phyloP scores from a whole-genome alignment of 2,329 filamentous ascomycete genomes.

The Fusarium chuoi region DNA sequence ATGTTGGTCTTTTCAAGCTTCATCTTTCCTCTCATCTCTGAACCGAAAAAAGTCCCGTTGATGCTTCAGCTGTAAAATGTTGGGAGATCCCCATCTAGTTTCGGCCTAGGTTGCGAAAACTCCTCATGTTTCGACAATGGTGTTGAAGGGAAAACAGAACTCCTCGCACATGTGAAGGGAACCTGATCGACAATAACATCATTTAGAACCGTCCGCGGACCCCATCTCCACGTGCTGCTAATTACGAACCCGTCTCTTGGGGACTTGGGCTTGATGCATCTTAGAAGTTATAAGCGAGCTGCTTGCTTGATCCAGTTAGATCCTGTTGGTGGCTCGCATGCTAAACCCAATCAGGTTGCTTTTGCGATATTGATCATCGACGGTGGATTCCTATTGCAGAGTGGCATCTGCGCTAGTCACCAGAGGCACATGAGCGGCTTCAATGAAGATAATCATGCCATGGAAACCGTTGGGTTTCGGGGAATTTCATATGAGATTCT shows the following conservation, averaged over 20 bases:
- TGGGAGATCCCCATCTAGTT: slow-evolving; percentile 3
- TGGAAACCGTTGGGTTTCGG: background rate
- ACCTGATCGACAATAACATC: background rate
- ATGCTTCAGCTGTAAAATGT: background rate
- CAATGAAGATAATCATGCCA: background rate
- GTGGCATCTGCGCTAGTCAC: background rate
- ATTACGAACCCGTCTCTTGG: background rate
- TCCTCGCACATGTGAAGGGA: background rate
- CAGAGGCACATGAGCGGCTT: background rate
- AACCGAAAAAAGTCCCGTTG: background rate
- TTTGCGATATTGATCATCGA: slow-evolving; percentile 30
- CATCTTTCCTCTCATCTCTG: background rate
- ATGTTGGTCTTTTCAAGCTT: background rate
- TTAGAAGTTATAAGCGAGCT: background rate
- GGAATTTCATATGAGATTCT: background rate
- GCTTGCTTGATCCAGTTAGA: background rate
- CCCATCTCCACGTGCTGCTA: background rate
- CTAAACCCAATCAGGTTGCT: slow-evolving; percentile 36
- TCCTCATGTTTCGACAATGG: background rate
- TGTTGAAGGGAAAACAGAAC: background rate
- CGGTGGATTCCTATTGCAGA: background rate
- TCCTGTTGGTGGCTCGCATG: slow-evolving; percentile 26
- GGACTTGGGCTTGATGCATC: background rate
- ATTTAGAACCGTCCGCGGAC: background rate
- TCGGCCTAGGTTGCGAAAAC: slow-evolving; percentile 34